phyloP scores from a whole-genome alignment of 192 early-diverging fungal genomes.

The Coemansia guatemalensis region DNA sequence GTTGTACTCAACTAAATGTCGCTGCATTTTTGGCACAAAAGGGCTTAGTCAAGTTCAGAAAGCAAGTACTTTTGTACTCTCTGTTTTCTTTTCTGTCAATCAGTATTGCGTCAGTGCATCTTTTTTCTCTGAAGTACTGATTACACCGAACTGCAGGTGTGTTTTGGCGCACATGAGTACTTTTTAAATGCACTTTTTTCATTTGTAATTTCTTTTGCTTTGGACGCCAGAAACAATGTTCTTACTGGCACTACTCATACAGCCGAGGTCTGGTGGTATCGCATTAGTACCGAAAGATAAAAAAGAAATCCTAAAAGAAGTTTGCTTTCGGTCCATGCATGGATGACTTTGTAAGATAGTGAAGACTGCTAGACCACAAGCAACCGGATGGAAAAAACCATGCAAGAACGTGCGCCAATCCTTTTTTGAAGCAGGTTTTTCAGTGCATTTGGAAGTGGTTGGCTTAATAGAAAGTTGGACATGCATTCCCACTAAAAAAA shows the following conservation, averaged over 20 bases:
- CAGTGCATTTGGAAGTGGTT: too few relatives aligned
- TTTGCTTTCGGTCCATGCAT: background rate
- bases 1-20: background rate
- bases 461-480: too few relatives aligned
- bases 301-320: too few relatives aligned
- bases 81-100: background rate
- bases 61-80: background rate
- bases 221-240: background rate
- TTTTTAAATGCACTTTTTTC: background rate
- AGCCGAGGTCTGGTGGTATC: too few relatives aligned
- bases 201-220: background rate
- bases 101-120: background rate
- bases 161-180: background rate
- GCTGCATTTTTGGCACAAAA: background rate
- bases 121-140: background rate
- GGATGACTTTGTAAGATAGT: background rate
- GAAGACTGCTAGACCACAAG: too few relatives aligned
- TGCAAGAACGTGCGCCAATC: too few relatives aligned
- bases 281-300: background rate
- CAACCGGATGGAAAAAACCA: too few relatives aligned
- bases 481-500: too few relatives aligned
- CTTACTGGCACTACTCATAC: background rate
- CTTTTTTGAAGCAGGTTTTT: too few relatives aligned
- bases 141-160: background rate
- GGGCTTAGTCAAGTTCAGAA: background rate